Evolutionary conservation across 2,329 filamentous ascomycete genomes (phyloP), one percentile per base, ranked within the genome.

Genomic region (Colletotrichum spinosum): DNA sequence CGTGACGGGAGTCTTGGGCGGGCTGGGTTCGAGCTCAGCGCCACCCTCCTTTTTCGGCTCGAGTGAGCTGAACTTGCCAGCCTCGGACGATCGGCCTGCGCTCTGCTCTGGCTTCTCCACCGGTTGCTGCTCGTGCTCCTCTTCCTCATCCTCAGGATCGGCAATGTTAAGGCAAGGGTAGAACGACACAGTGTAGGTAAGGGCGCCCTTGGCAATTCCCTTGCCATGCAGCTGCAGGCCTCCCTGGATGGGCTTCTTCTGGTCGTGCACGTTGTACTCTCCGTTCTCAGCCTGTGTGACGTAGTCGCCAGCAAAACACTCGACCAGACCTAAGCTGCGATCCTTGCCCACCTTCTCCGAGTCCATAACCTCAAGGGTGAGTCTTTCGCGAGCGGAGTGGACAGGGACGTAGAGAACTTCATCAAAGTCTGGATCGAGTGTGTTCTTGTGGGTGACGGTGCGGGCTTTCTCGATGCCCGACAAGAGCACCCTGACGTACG

Each of bases 361-460:
- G 72, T 99, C 96, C 95, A 99, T 97, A 69, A 98, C 94, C 77
- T 99, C 96, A 15, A 99, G 80, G 1, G 90, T 89, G 37, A 99
- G 83, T 73, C 92, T 93, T 76, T 99, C 96, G 38, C 93, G 90
- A 12, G 86, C 73, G 7, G 90, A 94, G 76, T 97, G 95, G 62
- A 99, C 87, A 1, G 97, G 95, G 1, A 99, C 86, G 74, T 99
- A 99, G 25, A 97, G 86, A 33, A 99, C 90, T 78, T 99, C 96
- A 73, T 99, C 94, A 90, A 92, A 99, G 57, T 96, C 92, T 2
- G 96, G 96, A 75, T 97, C 93, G 63, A 99, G 88, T 68, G 97
- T 97, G 79, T 97, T 99, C 75, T 93, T 90, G 83, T 96, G 97
- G 0, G 95, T 98, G 55, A 99, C 96, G 2, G 96, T 98, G 63